Percentiles rank a stretch among this genome's conserved stretches.
phyloP scores from a whole-genome alignment of 2,329 filamentous ascomycete genomes.

The Herpotrichia juniperi region DNA sequence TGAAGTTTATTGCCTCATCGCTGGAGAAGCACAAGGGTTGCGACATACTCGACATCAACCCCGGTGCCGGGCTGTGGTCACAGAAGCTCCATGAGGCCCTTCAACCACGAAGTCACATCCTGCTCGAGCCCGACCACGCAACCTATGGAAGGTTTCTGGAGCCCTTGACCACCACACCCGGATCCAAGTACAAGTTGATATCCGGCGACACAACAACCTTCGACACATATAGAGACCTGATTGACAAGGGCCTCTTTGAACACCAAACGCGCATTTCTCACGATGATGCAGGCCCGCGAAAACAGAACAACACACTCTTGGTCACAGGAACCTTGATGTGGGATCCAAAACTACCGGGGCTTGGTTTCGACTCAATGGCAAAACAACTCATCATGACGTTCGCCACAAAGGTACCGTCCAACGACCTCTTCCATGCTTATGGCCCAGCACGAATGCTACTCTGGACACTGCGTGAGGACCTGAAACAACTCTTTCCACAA shows the following conservation, averaged over 20 bases:
- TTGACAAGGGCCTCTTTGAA: conserved; percentile 59
- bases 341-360: conserved; percentile 51
- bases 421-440: conserved; percentile 72
- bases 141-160: conserved; percentile 67
- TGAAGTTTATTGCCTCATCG: conserved; percentile 71
- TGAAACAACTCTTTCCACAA: conserved; percentile 64
- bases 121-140: conserved; percentile 74
- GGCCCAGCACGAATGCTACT: conserved; percentile 81
- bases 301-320: conserved; percentile 74
- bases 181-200: conserved; percentile 57
- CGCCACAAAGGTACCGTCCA: conserved; percentile 62
- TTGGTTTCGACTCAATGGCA: conserved; percentile 62
- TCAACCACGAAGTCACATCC: conserved; percentile 78
- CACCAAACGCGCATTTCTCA: conserved; percentile 57
- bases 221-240: conserved; percentile 56
- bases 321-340: conserved; percentile 49
- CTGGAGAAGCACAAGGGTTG: conserved; percentile 75
- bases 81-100: conserved; percentile 75
- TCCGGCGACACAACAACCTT: conserved; percentile 25
- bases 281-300: conserved; percentile 49
- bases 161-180: conserved; percentile 46
- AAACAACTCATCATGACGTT: conserved; percentile 67
- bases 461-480: conserved; percentile 70
- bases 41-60: conserved; percentile 87
- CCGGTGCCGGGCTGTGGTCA: conserved; percentile 80